Percentiles rank a stretch among this genome's conserved stretches.
Evolutionary conservation across 306 rosid species (phyloP).

Genomic region (Prunus mongolica): DNA sequence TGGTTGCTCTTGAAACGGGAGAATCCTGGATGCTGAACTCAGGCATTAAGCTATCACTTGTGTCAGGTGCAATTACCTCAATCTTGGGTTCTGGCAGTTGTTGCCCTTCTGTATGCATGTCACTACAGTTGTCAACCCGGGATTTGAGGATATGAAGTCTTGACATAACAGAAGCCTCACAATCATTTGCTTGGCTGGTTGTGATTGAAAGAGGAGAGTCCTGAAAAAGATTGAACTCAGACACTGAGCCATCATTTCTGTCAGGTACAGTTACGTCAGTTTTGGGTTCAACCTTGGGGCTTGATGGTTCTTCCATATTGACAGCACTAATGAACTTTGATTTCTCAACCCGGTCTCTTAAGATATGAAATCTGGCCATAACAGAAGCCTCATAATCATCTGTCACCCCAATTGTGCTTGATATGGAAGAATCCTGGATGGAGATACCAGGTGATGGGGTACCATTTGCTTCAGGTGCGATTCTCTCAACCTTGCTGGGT

Average conservation of each 20-base stretch:
- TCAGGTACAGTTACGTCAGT: not conserved
- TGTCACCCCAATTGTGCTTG: conserved; percentile 19
- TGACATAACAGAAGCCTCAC: conserved; percentile 55
- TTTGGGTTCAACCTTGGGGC: conserved; percentile 1
- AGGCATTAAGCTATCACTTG: conserved; percentile 17
- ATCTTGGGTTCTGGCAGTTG: conserved; percentile 15
- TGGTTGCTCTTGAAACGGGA: conserved; percentile 24
- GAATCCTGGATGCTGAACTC: conserved; percentile 21
- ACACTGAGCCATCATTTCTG: conserved; percentile 20
- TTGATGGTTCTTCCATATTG: conserved; percentile 1
- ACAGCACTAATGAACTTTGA: conserved; percentile 14
- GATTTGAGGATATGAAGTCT: conserved; percentile 43
- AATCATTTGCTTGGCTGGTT: conserved; percentile 18
- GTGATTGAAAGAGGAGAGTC: conserved; percentile 28
- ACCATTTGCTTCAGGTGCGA: conserved; percentile 15
- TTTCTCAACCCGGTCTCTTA: conserved; percentile 35
- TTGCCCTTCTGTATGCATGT: conserved; percentile 27
- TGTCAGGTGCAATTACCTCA: conserved; percentile 4
- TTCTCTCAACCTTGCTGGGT: conserved; percentile 25
- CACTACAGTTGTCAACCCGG: conserved; percentile 30
- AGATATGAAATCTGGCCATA: conserved; percentile 48
- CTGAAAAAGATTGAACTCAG: conserved; percentile 13
- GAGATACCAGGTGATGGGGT: conserved; percentile 21
- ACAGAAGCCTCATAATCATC: conserved; percentile 56
- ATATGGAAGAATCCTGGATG: conserved; percentile 26